Evolutionary conservation across 768 basidiomycete species (phyloP), one percentile per base, ranked within the genome.

Genomic region (Mycena maculata): DNA sequence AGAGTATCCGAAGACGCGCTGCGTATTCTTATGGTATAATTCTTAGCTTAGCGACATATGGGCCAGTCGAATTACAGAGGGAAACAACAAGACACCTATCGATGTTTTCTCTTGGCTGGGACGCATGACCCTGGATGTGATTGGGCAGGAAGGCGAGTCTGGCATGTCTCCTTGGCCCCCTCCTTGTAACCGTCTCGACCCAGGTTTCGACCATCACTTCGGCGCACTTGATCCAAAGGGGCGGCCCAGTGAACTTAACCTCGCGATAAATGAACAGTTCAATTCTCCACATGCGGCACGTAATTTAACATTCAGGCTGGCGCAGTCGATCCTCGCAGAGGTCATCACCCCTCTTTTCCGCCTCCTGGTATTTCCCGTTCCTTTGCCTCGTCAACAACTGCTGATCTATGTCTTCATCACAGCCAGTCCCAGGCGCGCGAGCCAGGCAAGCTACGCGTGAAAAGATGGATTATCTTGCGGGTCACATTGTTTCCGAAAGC

Each of bases 121-220:
- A 57, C 76, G 71, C 57, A 73, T 74, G 67, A 83, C 83, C 0
- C 72, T 84, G 16, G 82, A 84, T 49, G 75, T 84, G 31, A 83
- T 84, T 27, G 83, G 83, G 9, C 76, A 80, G 33, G 75, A 83
- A 25, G 82, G 82, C 81, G 30, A 1, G 71, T 36, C 28, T 49
- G 7, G 8, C 27, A 22, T 22, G 8, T 4, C n/a, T 62, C 33
- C 22, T 11, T 25, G 12, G n/a, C 42, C 8, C 4, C 7, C 18
- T 30, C n/a, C n/a, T n/a, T n/a, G n/a, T 33, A 3, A 42, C 7
- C 39, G 28, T 13, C 38, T 57, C 25, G n/a, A 13, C 6, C 33
- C 33, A 60, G 60, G 49, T 2, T 65, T 83, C 58, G 74, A 80
- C 62, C 80, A 80, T 60, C 6, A 75, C 3, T 82, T 84, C 54